A percentile compares a stretch with the other conserved stretches of the same genome.
phyloP scores from a whole-genome alignment of 257 asterid species.

The Dorcoceras hygrometricum region DNA sequence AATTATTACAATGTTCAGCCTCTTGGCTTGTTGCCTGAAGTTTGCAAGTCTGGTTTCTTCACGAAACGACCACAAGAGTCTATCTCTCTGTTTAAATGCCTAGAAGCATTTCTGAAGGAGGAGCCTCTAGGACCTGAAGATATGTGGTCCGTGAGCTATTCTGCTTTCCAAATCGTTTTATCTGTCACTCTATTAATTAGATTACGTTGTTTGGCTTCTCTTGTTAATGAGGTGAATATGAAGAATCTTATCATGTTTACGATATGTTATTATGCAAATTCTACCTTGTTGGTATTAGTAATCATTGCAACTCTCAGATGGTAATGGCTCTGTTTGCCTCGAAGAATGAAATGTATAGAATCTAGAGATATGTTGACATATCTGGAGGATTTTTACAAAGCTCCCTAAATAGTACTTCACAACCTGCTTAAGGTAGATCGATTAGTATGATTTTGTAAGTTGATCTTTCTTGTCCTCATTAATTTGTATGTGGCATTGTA shows the following conservation, averaged over 20 bases:
- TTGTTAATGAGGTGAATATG: not conserved
- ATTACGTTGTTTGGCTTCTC: constrained; percentile 6
- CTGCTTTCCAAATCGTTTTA: constrained; percentile 19
- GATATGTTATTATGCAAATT: constrained; percentile 8
- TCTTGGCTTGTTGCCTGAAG: constrained; percentile 66
- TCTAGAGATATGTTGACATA: not conserved
- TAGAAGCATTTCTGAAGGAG: constrained; percentile 92
- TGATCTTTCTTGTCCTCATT: not conserved
- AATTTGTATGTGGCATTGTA: not conserved
- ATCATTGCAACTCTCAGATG: constrained; percentile 5
- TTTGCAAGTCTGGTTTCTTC: constrained; percentile 64
- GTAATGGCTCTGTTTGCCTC: not conserved
- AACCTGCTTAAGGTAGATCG: constrained; percentile 14
- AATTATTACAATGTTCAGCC: constrained; percentile 44
- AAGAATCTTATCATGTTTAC: constrained; percentile 13
- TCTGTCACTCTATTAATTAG: constrained; percentile 19
- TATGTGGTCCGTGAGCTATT: constrained; percentile 82
- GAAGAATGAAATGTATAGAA: not conserved
- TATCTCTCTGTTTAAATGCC: constrained; percentile 83
- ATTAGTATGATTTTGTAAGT: not conserved
- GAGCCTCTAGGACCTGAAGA: constrained; percentile 99
- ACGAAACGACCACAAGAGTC: constrained; percentile 70
- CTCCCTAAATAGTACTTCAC: not conserved
- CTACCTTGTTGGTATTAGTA: not conserved
- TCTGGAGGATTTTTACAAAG: constrained; percentile 13